Base-by-base conservation (phyloP, 129 eudicot species). In the Ambrosia artemisiifolia region DNA sequence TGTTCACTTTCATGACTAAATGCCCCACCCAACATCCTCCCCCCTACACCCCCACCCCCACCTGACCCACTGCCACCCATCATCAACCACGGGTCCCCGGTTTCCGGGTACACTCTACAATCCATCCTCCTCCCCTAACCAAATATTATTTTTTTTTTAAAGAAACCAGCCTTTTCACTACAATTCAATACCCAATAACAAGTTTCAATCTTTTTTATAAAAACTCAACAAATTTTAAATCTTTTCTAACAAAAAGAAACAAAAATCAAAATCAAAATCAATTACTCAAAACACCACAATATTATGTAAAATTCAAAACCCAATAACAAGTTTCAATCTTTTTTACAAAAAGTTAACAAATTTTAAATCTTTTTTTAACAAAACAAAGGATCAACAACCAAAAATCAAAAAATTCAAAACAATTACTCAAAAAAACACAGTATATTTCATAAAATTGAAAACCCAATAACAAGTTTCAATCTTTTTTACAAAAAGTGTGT, bases 1-100 rank as follows among this genome's bases (percentile, higher is more conserved):
- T 86, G 94, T 38, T 92, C 97, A 79, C 97, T 92, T 69, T 92
- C 97, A 35, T 79, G 85, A 70, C 97, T 88, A 72, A 82, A 82
- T 20, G 83, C 70, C 14, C 71, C 80, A 64, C 69, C 83, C 75
- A 47, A 30, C 73, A 49, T 71, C 68, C 28, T 53, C 7, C 57
- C 82, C 62, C 73, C 86, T 48, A 32, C 78, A 50, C 67, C 81
- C 6, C 83, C 65, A 60, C 65, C n/a, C n/a, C n/a, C 85, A 2
- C 75, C 83, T 54, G 73, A 80, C 5, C 84, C 80, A 57, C 76
- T 70, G 3, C 78, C 83, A 0, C 76, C 81, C 71, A 79, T 78
- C 78, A 76, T 80, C 71, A 74, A 54, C 97, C 95, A 86, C 69
- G 81, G 54, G 64, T 83, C 89, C 66, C 85, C 83, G 16, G 76